Base-by-base conservation (phyloP, 768 basidiomycete genomes). In the Gloeostereum incarnatum region DNA sequence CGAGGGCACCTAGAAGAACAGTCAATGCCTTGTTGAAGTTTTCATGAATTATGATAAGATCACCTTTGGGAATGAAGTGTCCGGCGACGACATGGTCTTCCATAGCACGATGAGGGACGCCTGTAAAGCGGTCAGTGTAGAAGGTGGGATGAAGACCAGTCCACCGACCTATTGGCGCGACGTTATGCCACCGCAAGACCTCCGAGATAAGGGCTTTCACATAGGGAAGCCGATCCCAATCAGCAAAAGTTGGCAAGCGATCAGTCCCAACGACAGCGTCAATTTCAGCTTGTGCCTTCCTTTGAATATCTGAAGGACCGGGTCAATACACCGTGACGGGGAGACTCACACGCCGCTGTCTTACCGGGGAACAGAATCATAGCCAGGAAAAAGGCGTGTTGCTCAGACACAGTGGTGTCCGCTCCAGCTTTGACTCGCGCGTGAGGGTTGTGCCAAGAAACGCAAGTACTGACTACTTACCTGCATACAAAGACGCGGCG, bases 221-320 rank as follows among this genome's bases (percentile, higher is more conserved):
- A 41, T 79, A 79, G 0, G 75, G 73, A 4, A 80, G 57, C 25
- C 59, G 50, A 4, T 57, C 49, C 6, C 59, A 51, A 51, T 78
- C 75, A 4, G 54, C 50, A 22, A 65, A 48, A 5, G 25, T 56
- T 1, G 69, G 69, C 1, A 66, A 51, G 17, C 68, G 55, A 13
- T 58, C 59, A 5, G 41, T 44, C 1, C 60, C 63, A 39, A 67
- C 50, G 3, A 69, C 60, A 1, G 58, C 39, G 41, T 71, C 70
- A 3, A 79, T 59, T 45, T 78, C 78, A 13, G 56, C 62, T 41
- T 74, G 75, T 0, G 71, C 70, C 43, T 66, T 68, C 44, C 55
- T 61, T 49, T 70, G 67, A 6, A 75, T 68, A 4, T 73, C 68
- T 58, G 55, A n/a, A n/a, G n/a, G n/a, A n/a, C n/a, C n/a, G 46